Base-by-base conservation (phyloP, 169 alveolate species). In the Eimeria acervulina region DNA sequence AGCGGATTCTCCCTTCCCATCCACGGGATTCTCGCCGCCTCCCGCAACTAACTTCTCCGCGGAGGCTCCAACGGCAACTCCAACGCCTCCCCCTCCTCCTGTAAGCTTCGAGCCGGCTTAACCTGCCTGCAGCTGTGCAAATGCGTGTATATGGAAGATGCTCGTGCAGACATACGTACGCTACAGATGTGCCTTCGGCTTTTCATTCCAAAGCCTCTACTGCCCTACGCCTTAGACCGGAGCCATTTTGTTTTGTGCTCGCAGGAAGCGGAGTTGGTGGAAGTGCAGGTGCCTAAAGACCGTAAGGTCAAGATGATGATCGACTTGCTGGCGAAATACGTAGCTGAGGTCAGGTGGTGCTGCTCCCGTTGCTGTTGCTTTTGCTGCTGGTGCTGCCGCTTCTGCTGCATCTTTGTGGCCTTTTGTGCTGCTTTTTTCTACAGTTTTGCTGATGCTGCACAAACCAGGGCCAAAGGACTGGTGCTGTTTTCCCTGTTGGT, bases 281-380 rank as follows among this genome's bases (percentile, higher is more conserved):
- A 95, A 66, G 97, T 97, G 33, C 74, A 88, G 52, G 95, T 96
- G 63, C 98, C 98, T 47, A 96, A 91, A 36, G 97, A 97, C 93
- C 93, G 94, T 70, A 95, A 81, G 59, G 61, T 51, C 52, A 93
- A 95, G 88, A 78, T 95, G 96, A 68, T 96, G 94, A 97, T 97
- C 52, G 98, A 97, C 91, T 91, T 97, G 61, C 90, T 97, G 72
- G 97, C 97, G 13, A 95, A 96, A 93, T 97, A 96, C 83, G 97
- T 97, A 10, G 96, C 97, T 0, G 98, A 96, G 92, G 97, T 95
- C 61, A 84, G 97, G 47, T 38, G 93, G 74, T 87, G 33, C 55
- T 31, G 61, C 42, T 66, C 19, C 63, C 23, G 26, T 51, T 59
- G 52, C 36, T 42, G 94, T 33, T 19, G 5, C 36, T 36, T 47